Evolutionary conservation across 1,284 basidiomycete species (phyloP), one percentile per base, ranked within the genome.

Genomic region (Sanguinoderma infundibulare): DNA sequence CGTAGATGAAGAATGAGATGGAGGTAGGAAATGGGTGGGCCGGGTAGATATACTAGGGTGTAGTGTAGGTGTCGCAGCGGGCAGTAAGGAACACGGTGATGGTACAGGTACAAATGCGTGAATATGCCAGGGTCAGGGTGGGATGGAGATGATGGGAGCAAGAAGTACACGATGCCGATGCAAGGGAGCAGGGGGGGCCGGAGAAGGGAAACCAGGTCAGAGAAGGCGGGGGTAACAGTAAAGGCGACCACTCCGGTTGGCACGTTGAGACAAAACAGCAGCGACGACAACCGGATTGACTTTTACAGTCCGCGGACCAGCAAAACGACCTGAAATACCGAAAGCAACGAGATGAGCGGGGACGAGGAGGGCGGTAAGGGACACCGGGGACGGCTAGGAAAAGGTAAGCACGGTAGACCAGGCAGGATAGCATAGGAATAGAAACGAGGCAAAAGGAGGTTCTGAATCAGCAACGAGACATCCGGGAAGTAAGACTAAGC

Each of bases 71-170:
- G 53, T 64, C 63, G 63, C 63, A 61, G 50, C 39, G 40, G 54
- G 39, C 28, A 52, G 58, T 7, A 12, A 58, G 63, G 47, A 22
- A 42, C 24, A 53, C 54, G 57, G 30, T 66, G 52, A 36, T 63
- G 50, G 62, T 66, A 63, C 65, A 63, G 50, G 62, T 66, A 63
- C 65, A 63, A 42, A 63, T 60, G 59, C 57, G 62, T 55, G 36
- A 42, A 57, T 51, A 24, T 51, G 32, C 49, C 32, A 34, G 49
- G 32, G n/a, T 34, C 32, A 30, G 42, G 28, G 36, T 26, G 22
- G 28, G 39, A 47, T 36, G 28, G 30, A 42, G 38, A 49, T 40
- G 26, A 30, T 38, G 51, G 22, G 38, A 35, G 34, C 26, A 32
- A 34, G 12, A 36, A 36, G 49, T 8, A 38, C 22, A 26, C 20